phyloP scores from a whole-genome alignment of 805 yeast species.

The Saccharomyces eubayanus region DNA sequence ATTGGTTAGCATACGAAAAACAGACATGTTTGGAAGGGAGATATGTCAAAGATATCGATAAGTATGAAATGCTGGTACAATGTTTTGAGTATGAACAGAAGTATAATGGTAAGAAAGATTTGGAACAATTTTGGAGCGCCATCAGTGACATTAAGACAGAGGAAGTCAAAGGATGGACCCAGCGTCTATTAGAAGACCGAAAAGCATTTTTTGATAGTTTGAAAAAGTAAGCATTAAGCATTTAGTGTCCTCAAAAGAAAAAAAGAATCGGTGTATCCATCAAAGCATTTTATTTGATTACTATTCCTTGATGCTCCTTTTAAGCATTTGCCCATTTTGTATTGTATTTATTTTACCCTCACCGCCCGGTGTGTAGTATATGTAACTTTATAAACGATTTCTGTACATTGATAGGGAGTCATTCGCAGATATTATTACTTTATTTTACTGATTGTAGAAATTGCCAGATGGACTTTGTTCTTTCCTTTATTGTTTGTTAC shows the following conservation, averaged over 20 bases:
- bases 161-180: slow-evolving; percentile 65
- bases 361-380: not conserved
- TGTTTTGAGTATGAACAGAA: slow-evolving; percentile 75
- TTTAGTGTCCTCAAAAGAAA: not conserved
- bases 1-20: slow-evolving; percentile 87
- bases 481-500: not conserved
- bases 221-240: not conserved
- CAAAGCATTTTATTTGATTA: not conserved
- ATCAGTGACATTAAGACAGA: slow-evolving; percentile 54
- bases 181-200: slow-evolving; percentile 45
- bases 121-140: slow-evolving; percentile 63
- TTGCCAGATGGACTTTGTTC: not conserved
- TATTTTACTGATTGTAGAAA: not conserved
- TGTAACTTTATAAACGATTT: not conserved
- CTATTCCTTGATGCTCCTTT: not conserved
- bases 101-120: slow-evolving; percentile 44
- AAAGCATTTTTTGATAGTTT: slow-evolving; percentile 8
- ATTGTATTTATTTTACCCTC: not conserved
- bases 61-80: slow-evolving; percentile 75
- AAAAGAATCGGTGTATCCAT: not conserved
- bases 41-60: slow-evolving; percentile 88
- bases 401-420: not conserved
- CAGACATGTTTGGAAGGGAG: slow-evolving; percentile 73
- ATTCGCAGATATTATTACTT: not conserved
- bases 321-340: not conserved